Evolutionary conservation across 2,329 filamentous ascomycete genomes (phyloP).

Genomic region (Paraconiothyrium brasiliense): DNA sequence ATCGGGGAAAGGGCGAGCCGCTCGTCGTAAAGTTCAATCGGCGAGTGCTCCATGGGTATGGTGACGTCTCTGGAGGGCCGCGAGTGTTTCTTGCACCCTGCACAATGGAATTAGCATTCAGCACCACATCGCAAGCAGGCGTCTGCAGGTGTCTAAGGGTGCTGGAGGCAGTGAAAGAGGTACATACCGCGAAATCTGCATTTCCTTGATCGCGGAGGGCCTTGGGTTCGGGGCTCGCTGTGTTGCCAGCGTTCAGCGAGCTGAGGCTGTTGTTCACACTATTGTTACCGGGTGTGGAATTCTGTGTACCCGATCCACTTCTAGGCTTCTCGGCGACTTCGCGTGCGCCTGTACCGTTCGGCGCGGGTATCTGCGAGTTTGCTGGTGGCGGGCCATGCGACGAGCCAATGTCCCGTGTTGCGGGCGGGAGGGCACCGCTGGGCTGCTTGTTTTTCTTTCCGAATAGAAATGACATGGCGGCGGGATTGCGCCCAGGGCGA

Average conservation of each 20-base stretch:
- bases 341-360: conserved; percentile 57
- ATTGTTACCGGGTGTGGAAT: conserved; percentile 78
- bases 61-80: conserved; percentile 70
- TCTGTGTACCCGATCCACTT: conserved; percentile 52
- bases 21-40: conserved; percentile 86
- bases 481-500: conserved; percentile 30
- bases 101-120: conserved; percentile 23
- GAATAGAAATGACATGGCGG: conserved; percentile 63
- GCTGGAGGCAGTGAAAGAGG: conserved; percentile 25
- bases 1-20: conserved; percentile 90
- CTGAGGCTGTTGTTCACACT: conserved; percentile 73
- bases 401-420: conserved; percentile 64
- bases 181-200: conserved; percentile 63
- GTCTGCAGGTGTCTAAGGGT: not conserved
- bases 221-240: conserved; percentile 70
- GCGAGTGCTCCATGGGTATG: conserved; percentile 96
- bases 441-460: conserved; percentile 57
- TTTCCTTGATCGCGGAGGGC: conserved; percentile 66
- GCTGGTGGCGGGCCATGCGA: conserved; percentile 57
- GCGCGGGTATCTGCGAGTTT: conserved; percentile 53
- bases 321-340: conserved; percentile 51
- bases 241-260: conserved; percentile 67
- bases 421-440: conserved; percentile 59
- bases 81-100: conserved; percentile 48
- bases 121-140: not conserved